Percentiles rank a stretch among this genome's conserved stretches.
phyloP scores from a whole-genome alignment of 2,329 filamentous ascomycete genomes.

The Paramyrothecium roridum region DNA sequence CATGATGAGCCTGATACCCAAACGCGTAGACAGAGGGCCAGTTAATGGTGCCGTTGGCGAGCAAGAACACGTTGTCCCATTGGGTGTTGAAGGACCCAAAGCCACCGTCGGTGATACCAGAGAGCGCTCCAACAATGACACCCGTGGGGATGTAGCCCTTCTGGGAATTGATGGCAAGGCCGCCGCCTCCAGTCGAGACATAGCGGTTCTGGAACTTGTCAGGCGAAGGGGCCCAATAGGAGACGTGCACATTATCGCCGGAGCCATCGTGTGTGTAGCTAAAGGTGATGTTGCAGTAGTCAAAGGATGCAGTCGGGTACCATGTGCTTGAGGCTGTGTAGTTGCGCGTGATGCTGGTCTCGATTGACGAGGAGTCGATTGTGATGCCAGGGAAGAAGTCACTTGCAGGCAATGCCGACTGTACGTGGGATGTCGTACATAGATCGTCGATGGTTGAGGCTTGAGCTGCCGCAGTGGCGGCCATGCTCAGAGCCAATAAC shows the following conservation, averaged over 20 bases:
- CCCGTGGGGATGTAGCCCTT: constrained; percentile 30
- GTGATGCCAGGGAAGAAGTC: constrained; percentile 18
- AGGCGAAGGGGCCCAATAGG: constrained; percentile 39
- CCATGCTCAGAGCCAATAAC: neutral
- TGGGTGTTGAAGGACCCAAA: constrained; percentile 42
- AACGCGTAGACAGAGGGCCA: constrained; percentile 32
- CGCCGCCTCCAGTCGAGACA: constrained; percentile 43
- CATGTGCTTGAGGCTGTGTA: constrained; percentile 21
- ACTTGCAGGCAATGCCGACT: neutral
- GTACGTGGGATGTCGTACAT: neutral
- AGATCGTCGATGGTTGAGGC: neutral
- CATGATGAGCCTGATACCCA: constrained; percentile 32
- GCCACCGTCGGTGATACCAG: constrained; percentile 46
- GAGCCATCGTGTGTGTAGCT: constrained; percentile 39
- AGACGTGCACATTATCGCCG: constrained; percentile 29
- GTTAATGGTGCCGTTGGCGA: constrained; percentile 35
- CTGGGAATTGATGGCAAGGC: constrained; percentile 38
- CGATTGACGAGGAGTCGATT: constrained; percentile 21
- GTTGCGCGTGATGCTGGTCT: constrained; percentile 27
- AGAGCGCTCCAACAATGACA: constrained; percentile 42
- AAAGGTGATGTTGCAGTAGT: constrained; percentile 44
- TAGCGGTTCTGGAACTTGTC: constrained; percentile 41
- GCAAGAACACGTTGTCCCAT: constrained; percentile 30
- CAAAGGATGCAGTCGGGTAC: constrained; percentile 25
- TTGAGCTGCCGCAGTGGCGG: neutral